A percentile compares a stretch with the other conserved stretches of the same genome.
phyloP scores from a whole-genome alignment of 169 alveolate genomes.

The Plasmodium gallinaceum region DNA sequence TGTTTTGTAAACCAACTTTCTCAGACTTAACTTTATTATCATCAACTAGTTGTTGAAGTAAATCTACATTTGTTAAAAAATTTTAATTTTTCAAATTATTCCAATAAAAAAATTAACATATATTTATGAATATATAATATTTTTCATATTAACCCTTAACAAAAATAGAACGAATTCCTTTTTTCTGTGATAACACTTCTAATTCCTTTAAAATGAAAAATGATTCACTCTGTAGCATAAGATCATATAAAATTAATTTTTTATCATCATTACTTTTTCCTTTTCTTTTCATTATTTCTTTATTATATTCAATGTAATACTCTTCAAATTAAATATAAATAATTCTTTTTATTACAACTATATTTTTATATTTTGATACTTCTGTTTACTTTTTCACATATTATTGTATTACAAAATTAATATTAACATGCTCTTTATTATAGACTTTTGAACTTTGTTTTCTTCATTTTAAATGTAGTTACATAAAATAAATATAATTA shows the following conservation, averaged over 20 bases:
- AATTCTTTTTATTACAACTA: too few species aligned
- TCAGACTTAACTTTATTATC: constrained; percentile 77
- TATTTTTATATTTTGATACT: too few species aligned
- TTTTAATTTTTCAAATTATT: neutral
- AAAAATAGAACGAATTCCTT: constrained; percentile 72
- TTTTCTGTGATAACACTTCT: constrained; percentile 71
- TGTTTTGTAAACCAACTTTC: constrained; percentile 71
- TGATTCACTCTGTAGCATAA: constrained; percentile 77
- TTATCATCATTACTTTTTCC: constrained; percentile 78
- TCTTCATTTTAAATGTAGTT: too few species aligned
- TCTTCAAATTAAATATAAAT: neutral
- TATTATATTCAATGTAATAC: neutral
- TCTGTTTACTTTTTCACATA: neutral
- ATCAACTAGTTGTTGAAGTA: constrained; percentile 76
- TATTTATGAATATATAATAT: constrained; percentile 7
- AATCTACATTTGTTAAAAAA: constrained; percentile 31
- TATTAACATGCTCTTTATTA: too few species aligned
- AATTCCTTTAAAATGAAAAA: constrained; percentile 77
- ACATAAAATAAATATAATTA: too few species aligned
- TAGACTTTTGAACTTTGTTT: too few species aligned
- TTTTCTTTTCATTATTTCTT: constrained; percentile 49
- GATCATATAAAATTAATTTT: constrained; percentile 73
- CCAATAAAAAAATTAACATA: neutral
- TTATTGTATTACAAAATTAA: neutral
- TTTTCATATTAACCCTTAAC: constrained; percentile 71